Evolutionary conservation across 2,329 filamentous ascomycete species (phyloP).

Genomic region (Dactylellina parvicollis): DNA sequence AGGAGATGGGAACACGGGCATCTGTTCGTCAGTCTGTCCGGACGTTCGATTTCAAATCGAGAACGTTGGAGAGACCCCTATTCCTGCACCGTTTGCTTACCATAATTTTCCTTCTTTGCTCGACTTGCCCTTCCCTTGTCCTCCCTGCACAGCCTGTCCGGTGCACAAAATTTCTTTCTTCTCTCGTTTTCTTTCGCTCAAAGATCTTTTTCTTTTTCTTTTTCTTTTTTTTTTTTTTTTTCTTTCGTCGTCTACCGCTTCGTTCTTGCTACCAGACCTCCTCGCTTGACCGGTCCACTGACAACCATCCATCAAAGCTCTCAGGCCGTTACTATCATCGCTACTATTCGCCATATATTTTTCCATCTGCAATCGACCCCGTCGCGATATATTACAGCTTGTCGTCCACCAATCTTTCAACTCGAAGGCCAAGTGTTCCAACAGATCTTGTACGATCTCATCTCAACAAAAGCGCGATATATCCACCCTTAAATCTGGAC

Average conservation of each 20-base stretch:
- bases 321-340: not conserved
- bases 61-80: slow-evolving; percentile 38
- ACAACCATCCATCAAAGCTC: not conserved
- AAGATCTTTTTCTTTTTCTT: not conserved
- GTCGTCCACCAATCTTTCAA: no score
- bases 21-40: not conserved
- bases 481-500: not conserved
- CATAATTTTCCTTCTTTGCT: slow-evolving; percentile 39
- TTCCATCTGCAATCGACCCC: not conserved
- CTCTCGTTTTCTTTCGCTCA: not conserved
- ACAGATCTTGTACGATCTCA: slow-evolving; percentile 1
- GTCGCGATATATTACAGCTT: no score
- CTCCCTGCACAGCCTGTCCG: slow-evolving; percentile 32
- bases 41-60: slow-evolving; percentile 28
- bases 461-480: slow-evolving; percentile 9
- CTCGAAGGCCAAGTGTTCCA: not conserved
- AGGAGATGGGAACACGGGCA: not conserved
- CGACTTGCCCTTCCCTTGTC: slow-evolving; percentile 21
- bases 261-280: slow-evolving; percentile 5
- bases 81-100: slow-evolving; percentile 50
- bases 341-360: not conserved
- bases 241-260: not conserved
- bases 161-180: slow-evolving; percentile 27
- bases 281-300: slow-evolving; percentile 8
- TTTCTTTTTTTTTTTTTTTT: not conserved